Conservation (phyloP, 179 eudicot species). For the Vitellaria paradoxa region DNA sequence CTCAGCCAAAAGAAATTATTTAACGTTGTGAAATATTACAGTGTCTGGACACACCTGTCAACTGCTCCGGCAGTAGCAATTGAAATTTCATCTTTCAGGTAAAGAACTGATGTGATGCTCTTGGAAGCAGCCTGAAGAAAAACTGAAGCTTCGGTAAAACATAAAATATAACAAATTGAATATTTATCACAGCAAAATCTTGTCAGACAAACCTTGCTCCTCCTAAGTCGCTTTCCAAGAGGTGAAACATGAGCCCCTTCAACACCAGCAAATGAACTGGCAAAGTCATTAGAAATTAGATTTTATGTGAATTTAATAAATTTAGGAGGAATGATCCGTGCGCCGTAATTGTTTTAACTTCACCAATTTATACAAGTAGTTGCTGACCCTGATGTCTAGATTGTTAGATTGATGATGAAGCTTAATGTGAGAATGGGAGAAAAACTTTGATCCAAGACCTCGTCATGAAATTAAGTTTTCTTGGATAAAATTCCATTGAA, state of each 20-base stretch:
- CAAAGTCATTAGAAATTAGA: neutral
- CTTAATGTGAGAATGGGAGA: no score
- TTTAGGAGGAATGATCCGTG: neutral
- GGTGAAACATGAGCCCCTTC: conserved; percentile 48
- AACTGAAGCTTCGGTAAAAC: neutral
- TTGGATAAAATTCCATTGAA: neutral
- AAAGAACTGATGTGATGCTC: conserved; percentile 67
- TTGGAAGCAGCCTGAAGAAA: conserved; percentile 54
- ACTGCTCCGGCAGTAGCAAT: conserved; percentile 71
- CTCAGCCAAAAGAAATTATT: neutral
- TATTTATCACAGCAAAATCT: neutral
- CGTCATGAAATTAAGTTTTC: no score
- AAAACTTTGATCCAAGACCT: no score
- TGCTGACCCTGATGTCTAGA: neutral
- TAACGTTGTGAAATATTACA: neutral
- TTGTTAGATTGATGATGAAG: neutral
- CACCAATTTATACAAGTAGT: neutral
- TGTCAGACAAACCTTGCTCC: conserved; percentile 42
- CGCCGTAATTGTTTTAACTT: neutral
- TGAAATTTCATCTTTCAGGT: conserved; percentile 56
- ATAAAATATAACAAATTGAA: neutral
- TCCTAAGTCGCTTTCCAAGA: conserved; percentile 35
- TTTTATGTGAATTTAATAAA: neutral
- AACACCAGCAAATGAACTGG: conserved; percentile 36
- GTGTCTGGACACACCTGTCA: conserved; percentile 41